phyloP scores from a whole-genome alignment of 148 eudicot species.

The Rhododendron ovatum region DNA sequence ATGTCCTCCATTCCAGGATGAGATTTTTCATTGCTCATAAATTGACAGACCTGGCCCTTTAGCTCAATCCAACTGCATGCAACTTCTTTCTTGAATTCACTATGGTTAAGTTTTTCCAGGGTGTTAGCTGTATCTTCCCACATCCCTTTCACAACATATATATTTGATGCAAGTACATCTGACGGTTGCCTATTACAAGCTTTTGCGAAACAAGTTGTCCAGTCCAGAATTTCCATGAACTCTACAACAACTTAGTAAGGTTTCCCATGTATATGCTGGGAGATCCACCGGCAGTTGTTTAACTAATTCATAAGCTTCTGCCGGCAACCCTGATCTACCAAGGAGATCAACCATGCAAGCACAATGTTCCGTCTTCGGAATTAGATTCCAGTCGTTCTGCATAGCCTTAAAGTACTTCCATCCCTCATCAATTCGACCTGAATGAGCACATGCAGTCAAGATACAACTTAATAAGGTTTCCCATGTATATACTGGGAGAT shows the following conservation, averaged over 20 bases:
- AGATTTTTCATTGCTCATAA: slow-evolving; percentile 40
- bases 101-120: slow-evolving; percentile 25
- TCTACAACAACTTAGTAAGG: slow-evolving; percentile 50
- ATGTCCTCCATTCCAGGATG: slow-evolving; percentile 38
- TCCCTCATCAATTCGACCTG: slow-evolving; percentile 41
- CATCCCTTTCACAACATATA: slow-evolving; percentile 42
- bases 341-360: slow-evolving; percentile 55
- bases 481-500: too few relatives aligned
- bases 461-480: too few relatives aligned
- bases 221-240: slow-evolving; percentile 39
- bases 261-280: slow-evolving; percentile 44
- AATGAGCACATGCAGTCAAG: too few relatives aligned
- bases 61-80: slow-evolving; percentile 53
- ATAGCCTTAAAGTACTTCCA: slow-evolving; percentile 36
- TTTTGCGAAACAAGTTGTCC: slow-evolving; percentile 29
- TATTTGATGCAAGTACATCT: slow-evolving; percentile 31
- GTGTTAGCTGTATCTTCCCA: slow-evolving; percentile 41
- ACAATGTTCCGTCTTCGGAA: slow-evolving; percentile 43
- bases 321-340: slow-evolving; percentile 45
- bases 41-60: slow-evolving; percentile 30
- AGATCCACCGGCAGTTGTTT: slow-evolving; percentile 29
- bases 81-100: slow-evolving; percentile 36
- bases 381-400: slow-evolving; percentile 37
- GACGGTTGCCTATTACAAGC: slow-evolving; percentile 22
- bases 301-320: slow-evolving; percentile 47